A percentile compares a stretch with the other conserved stretches of the same genome.
Conservation (phyloP, 1,284 basidiomycete genomes). For the Naganishia albida region DNA sequence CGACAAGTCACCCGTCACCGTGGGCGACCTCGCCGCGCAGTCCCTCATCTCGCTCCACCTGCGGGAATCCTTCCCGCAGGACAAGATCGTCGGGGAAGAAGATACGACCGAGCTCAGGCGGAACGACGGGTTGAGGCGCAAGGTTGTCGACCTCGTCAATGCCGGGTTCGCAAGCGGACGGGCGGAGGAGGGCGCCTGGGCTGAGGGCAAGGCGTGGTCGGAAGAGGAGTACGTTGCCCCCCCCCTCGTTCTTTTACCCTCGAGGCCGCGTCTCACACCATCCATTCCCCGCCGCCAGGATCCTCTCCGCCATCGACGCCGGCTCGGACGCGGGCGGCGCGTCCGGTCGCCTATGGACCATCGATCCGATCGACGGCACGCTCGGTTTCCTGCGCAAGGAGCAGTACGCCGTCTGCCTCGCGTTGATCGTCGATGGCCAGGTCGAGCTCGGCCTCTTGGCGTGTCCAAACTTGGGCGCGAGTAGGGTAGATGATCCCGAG, state of each 20-base stretch:
- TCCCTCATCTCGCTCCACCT: slow-evolving; percentile 78
- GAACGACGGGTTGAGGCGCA: slow-evolving; percentile 61
- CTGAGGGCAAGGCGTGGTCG: slow-evolving; percentile 42
- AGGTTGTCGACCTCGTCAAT: slow-evolving; percentile 81
- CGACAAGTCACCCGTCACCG: slow-evolving; percentile 95
- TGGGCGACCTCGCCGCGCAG: slow-evolving; percentile 88
- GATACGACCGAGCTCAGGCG: slow-evolving; percentile 77
- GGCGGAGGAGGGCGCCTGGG: slow-evolving; percentile 42
- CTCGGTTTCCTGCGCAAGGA: slow-evolving; percentile 85
- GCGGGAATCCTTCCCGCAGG: slow-evolving; percentile 75
- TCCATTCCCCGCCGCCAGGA: slow-evolving; percentile 64
- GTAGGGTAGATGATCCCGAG: slow-evolving; percentile 61
- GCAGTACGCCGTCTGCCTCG: slow-evolving; percentile 95
- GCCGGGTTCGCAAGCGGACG: slow-evolving; percentile 62
- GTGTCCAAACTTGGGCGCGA: slow-evolving; percentile 85
- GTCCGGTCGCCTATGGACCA: slow-evolving; percentile 60
- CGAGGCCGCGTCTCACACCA: no score
- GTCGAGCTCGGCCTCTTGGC: slow-evolving; percentile 91
- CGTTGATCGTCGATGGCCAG: slow-evolving; percentile 79
- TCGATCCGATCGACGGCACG: slow-evolving; percentile 56
- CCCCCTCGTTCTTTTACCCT: no score
- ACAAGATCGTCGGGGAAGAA: slow-evolving; percentile 94
- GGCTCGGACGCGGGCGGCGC: slow-evolving; percentile 78
- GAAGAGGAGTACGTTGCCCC: slow-evolving; percentile 58
- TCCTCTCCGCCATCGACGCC: slow-evolving; percentile 82